Conservation (phyloP, 441 rosid genomes). For the Syzygium syzygioides region DNA sequence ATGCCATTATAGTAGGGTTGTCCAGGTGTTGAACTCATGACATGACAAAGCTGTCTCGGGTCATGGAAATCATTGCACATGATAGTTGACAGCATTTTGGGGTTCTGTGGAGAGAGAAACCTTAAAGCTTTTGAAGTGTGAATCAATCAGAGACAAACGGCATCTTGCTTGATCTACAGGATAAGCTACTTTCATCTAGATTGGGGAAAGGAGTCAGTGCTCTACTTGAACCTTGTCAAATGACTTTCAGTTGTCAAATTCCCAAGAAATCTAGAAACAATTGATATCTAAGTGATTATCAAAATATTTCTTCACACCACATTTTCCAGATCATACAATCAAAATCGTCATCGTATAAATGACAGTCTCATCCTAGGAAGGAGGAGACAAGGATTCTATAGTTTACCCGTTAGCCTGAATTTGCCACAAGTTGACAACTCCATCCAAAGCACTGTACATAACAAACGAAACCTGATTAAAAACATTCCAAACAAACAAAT, state of each 20-base stretch:
- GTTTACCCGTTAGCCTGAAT: conserved; percentile 68
- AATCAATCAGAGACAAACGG: not conserved
- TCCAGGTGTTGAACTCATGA: not conserved
- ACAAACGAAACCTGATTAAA: not conserved
- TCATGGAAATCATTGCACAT: not conserved
- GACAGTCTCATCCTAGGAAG: not conserved
- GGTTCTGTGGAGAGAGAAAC: not conserved
- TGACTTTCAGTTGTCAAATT: not conserved
- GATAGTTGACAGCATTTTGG: not conserved
- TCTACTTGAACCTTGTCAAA: not conserved
- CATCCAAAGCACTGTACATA: conserved; percentile 73
- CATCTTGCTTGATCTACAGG: not conserved
- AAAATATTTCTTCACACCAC: not conserved
- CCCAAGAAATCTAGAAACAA: not conserved
- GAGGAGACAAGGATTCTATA: not conserved
- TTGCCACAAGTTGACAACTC: conserved; percentile 79
- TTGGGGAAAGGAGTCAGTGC: not conserved
- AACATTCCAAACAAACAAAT: not conserved
- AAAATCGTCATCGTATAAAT: not conserved
- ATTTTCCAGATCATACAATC: not conserved
- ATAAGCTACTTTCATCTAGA: not conserved
- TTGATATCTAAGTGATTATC: not conserved
- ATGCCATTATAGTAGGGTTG: not conserved
- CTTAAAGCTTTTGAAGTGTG: not conserved
- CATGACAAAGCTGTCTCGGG: not conserved